Evolutionary conservation across 495 filamentous ascomycete genomes (phyloP), one percentile per base, ranked within the genome.

Genomic region (Beverwykella pulmonaria): DNA sequence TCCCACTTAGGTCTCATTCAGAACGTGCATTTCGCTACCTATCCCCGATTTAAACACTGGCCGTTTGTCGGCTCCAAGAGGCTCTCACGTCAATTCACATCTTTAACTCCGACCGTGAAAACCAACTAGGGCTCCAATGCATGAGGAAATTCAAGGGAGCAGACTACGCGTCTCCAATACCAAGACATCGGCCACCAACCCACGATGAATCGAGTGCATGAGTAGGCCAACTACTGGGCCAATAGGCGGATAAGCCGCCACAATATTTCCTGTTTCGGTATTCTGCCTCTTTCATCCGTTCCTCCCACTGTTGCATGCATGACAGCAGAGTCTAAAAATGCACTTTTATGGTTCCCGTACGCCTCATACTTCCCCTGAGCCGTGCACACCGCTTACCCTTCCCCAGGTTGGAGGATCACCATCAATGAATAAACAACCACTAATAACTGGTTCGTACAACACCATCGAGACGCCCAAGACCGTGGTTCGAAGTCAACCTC

Each of bases 221-320:
- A 44, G 15, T 4, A n/a, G 39, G 39, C 39, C 39, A 12, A 44
- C 17, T 44, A 9, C 17, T 44, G 6, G 39, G 15, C 39, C 39
- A 44, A 52, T 52, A 23, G 26, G 9, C n/a, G 1, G 48, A 23
- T 22, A 52, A 52, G 17, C 15, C 26, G 22, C 55, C 12, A 15
- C 27, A 25, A 58, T 10, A 23, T 58, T 41, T 46, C 36, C 32
- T 20, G 7, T 58, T 58, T 41, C 3, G 20, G 36, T 17, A 9
- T 9, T 2, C 25, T 23, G 3, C 30, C 20, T 25, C 36, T 44
- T 58, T 58, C 36, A 32, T 58, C 19, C 20, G 26, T 46, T 58
- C 22, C 7, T 32, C 34, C 30, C 55, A 32, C 26, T 58, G 9
- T 30, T 58, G 55, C 55, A 58, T 58, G 30, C 32, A 41, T 41